Base-by-base conservation (phyloP, 495 filamentous ascomycete species). In the Friedmanniomyces endolithicus region DNA sequence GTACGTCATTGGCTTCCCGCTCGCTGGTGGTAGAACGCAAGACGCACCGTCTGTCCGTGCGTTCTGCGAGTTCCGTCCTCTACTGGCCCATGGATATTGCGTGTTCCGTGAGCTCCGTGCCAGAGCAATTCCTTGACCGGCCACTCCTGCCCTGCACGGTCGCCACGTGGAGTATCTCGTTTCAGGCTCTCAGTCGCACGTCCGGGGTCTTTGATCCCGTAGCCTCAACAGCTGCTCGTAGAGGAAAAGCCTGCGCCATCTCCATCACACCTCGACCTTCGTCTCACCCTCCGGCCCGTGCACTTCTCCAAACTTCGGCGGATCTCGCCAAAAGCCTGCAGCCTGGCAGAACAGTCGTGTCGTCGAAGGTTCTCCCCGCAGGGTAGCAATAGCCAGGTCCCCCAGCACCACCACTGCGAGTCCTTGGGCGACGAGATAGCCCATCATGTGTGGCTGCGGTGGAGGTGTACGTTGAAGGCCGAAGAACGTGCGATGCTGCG, bases 381-480 rank as follows among this genome's bases (percentile, higher is more conserved):
- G 25, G 2, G 34, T 47, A 6, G 59, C 55, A 20, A 62, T 48
- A 14, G 55, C 59, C 1, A 46, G 27, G 29, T 62, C 59, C 0
- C 33, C 59, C 2, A 58, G 47, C 2, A 62, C 35, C 11, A 62
- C 59, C 17, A 62, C 40, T 0, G 46, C 56, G 17, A 62, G 51
- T 12, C 59, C 59, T 48, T 62, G 59, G 1, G 27, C 44, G 25
- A 62, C 59, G 1, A 62, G 52, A 22, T 51, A 62, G 9, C 50
- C 59, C 44, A 52, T 55, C 46, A 56, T 52, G 3, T 11, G 23
- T 12, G 31, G 55, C 25, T 17, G 40, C 17, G 50, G 59, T 11
- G 58, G 23, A 35, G 59, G 55, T 11, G 54, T 16, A 1, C 59
- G 55, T 12, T 52, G 55, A 1, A 62, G 40, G 27, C 52, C 47